phyloP scores from a whole-genome alignment of 768 basidiomycete species.

The Paxillus rubicundulus region DNA sequence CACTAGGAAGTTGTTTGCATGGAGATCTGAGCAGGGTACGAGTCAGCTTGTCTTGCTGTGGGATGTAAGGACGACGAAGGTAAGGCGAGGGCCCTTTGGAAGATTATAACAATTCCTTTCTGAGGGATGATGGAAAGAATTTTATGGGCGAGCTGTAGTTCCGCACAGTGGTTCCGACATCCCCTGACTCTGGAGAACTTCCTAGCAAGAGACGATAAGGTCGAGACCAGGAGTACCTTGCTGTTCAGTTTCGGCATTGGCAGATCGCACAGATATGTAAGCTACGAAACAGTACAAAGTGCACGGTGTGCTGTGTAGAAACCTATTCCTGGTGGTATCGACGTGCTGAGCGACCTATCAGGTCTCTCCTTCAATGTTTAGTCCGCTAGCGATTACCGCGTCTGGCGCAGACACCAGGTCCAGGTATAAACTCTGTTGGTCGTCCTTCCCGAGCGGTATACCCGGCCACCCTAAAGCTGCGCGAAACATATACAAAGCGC shows the following conservation, averaged over 20 bases:
- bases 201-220: slow-evolving; percentile 1
- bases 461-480: slow-evolving; percentile 19
- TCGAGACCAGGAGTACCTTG: neutral
- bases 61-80: slow-evolving; percentile 14
- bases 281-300: neutral
- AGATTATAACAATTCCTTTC: slow-evolving; percentile 24
- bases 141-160: slow-evolving; percentile 22
- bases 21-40: slow-evolving; percentile 24
- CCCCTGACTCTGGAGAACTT: neutral
- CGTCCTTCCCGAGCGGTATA: slow-evolving; percentile 32
- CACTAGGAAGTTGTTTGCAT: slow-evolving; percentile 6
- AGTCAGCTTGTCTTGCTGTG: slow-evolving; percentile 28
- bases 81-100: slow-evolving; percentile 8
- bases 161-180: neutral
- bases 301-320: neutral
- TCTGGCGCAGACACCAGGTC: slow-evolving; percentile 9
- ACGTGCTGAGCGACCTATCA: neutral
- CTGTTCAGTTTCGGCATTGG: neutral
- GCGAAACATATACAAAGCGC: slow-evolving; percentile 30
- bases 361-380: neutral
- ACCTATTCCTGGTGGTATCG: neutral
- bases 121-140: slow-evolving; percentile 21
- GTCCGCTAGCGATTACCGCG: neutral
- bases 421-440: slow-evolving; percentile 35
- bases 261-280: neutral